Evolutionary conservation across 1,284 basidiomycete species (phyloP).

Genomic region (Rugosomyces carneus): DNA sequence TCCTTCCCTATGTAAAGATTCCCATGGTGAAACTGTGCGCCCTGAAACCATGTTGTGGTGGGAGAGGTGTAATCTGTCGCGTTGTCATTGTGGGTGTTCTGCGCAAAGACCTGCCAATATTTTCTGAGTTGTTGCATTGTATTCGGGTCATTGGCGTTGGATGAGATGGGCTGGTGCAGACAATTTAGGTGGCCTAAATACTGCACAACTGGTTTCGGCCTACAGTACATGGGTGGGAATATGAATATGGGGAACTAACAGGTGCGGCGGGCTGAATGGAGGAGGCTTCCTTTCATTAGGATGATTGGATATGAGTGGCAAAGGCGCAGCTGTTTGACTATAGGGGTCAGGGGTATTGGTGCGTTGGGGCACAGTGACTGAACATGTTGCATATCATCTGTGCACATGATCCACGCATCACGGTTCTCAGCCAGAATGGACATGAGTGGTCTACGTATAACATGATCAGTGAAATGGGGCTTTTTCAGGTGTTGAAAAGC

Average conservation of each 20-base stretch:
- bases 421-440: constrained; percentile 36
- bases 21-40: constrained; percentile 56
- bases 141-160: constrained; percentile 43
- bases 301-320: constrained; percentile 35
- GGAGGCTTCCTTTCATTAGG: constrained; percentile 29
- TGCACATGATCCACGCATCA: constrained; percentile 55
- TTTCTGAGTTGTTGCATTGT: constrained; percentile 58
- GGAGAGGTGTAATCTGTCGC: constrained; percentile 68
- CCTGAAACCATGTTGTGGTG: constrained; percentile 61
- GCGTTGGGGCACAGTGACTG: constrained; percentile 58
- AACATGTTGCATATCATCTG: constrained; percentile 48
- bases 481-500: constrained; percentile 41
- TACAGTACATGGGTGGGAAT: constrained; percentile 64
- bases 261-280: constrained; percentile 45
- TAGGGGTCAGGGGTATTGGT: constrained; percentile 71
- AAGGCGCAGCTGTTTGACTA: constrained; percentile 63
- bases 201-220: constrained; percentile 43
- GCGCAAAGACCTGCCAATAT: constrained; percentile 72
- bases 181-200: constrained; percentile 30
- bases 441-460: constrained; percentile 57
- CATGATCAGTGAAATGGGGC: constrained; percentile 41
- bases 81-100: constrained; percentile 54
- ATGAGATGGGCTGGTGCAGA: constrained; percentile 38
- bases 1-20: constrained; percentile 46
- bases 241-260: constrained; percentile 68